Percentiles rank a stretch among this genome's conserved stretches.
phyloP scores from a whole-genome alignment of 225 moss, liverwort and hornwort species.

The Polytrichum commune region DNA sequence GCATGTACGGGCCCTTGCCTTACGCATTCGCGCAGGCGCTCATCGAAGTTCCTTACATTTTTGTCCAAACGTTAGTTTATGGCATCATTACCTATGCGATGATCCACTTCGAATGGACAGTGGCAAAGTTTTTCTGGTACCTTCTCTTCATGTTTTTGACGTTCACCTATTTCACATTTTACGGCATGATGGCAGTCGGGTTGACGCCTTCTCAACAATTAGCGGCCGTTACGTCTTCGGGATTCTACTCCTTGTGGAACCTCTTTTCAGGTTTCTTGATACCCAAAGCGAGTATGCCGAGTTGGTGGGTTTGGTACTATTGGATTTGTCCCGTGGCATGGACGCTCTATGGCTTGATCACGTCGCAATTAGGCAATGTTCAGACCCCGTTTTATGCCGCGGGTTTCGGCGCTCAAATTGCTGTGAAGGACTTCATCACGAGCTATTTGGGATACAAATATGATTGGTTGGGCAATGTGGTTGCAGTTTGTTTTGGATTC shows the following conservation, averaged over 20 bases:
- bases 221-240: conserved; percentile 29
- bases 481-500: conserved; percentile 27
- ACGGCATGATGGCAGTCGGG: conserved; percentile 47
- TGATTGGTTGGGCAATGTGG: conserved; percentile 26
- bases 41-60: conserved; percentile 41
- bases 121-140: conserved; percentile 31
- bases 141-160: conserved; percentile 41
- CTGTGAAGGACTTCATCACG: conserved; percentile 18
- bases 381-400: conserved; percentile 15
- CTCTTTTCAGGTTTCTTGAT: conserved; percentile 44
- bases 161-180: conserved; percentile 40
- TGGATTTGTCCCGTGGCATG: conserved; percentile 46
- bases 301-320: conserved; percentile 46
- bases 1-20: conserved; percentile 39
- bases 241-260: conserved; percentile 48
- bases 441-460: conserved; percentile 30
- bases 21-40: conserved; percentile 42
- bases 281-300: conserved; percentile 42
- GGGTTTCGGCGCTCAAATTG: conserved; percentile 13
- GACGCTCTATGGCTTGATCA: conserved; percentile 45
- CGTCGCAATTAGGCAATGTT: conserved; percentile 41
- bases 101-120: conserved; percentile 46
- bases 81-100: conserved; percentile 34
- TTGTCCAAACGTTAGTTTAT: conserved; percentile 35
- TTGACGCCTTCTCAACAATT: conserved; percentile 40